These are phyloP conservation scores for Leishmania tarentolae DNA, from an alignment of 208 protist genomes.

Conservation along the genomic window DNA sequence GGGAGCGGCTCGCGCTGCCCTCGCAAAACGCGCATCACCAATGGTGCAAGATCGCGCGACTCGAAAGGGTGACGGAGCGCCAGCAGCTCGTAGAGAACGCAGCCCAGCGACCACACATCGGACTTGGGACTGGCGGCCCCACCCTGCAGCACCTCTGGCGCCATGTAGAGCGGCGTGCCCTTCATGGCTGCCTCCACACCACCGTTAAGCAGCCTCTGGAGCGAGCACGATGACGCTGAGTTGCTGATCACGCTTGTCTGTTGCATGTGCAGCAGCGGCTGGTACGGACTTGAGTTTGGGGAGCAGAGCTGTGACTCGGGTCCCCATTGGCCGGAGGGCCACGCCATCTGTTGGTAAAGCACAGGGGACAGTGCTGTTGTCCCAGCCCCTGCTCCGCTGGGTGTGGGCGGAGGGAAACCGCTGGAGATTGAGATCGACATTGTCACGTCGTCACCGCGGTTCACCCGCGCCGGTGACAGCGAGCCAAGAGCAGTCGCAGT, in stretches of 20 bases:
- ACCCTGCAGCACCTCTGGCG: constrained; percentile 90
- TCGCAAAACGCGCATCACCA: constrained; percentile 81
- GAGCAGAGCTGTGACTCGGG: constrained; percentile 2
- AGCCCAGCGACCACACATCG: constrained; percentile 94
- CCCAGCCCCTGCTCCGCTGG: neutral
- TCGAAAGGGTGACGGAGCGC: constrained; percentile 86
- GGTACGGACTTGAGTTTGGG: neutral
- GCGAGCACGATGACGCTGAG: neutral
- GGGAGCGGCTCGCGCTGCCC: constrained; percentile 71
- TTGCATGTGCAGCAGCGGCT: neutral
- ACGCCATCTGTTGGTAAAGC: neutral
- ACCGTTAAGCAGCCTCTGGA: neutral
- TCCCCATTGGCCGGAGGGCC: neutral
- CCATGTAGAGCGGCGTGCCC: constrained; percentile 96
- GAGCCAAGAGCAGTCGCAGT: neutral
- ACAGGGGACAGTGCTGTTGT: neutral
- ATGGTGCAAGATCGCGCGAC: constrained; percentile 64
- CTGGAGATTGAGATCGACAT: neutral
- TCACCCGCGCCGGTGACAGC: neutral
- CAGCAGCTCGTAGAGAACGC: constrained; percentile 91
- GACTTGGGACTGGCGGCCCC: constrained; percentile 58
- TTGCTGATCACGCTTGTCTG: constrained; percentile 5
- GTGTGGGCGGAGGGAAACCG: neutral
- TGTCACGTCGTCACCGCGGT: neutral
- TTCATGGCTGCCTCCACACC: constrained; percentile 59